Evolutionary conservation across 2,329 filamentous ascomycete genomes (phyloP).

Genomic region (Zasmidium cellare): DNA sequence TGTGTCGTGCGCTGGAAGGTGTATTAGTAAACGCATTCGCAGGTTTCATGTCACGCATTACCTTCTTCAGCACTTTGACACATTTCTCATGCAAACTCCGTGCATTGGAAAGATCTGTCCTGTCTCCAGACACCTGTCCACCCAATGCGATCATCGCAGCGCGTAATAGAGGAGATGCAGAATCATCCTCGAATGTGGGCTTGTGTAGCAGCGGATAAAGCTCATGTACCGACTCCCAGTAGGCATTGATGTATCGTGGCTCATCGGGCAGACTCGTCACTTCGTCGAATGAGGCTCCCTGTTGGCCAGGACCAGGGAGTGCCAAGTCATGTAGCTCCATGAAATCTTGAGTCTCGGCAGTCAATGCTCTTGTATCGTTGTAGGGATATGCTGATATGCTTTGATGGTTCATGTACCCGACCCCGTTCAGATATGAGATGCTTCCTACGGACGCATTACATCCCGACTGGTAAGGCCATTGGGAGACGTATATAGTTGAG

Average conservation of each 20-base stretch:
- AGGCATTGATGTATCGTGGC: slow-evolving; percentile 44
- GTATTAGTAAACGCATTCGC: slow-evolving; percentile 5
- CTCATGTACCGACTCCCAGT: slow-evolving; percentile 48
- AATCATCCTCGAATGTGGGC: slow-evolving; percentile 38
- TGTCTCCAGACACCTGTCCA: slow-evolving; percentile 38
- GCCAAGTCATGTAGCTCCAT: slow-evolving; percentile 14
- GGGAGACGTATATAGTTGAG: slow-evolving; percentile 12
- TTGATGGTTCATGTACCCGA: not conserved
- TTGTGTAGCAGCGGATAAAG: slow-evolving; percentile 46
- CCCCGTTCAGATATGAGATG: not conserved
- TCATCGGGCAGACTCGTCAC: not conserved
- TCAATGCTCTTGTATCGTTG: not conserved
- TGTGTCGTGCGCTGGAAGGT: slow-evolving; percentile 20
- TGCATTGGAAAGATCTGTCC: slow-evolving; percentile 35
- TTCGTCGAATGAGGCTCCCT: not conserved
- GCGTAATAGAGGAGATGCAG: slow-evolving; percentile 44
- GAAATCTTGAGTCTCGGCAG: slow-evolving; percentile 19
- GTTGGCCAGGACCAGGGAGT: not conserved
- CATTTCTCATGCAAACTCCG: slow-evolving; percentile 43
- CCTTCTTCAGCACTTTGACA: slow-evolving; percentile 39
- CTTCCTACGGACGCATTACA: not conserved
- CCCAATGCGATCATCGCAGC: slow-evolving; percentile 48
- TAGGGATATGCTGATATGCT: slow-evolving; percentile 1
- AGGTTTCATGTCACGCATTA: slow-evolving; percentile 2
- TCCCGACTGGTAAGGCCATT: slow-evolving; percentile 6